Evolutionary conservation across 305 asterid genomes (phyloP).

Genomic region (Fraxinus sp.): DNA sequence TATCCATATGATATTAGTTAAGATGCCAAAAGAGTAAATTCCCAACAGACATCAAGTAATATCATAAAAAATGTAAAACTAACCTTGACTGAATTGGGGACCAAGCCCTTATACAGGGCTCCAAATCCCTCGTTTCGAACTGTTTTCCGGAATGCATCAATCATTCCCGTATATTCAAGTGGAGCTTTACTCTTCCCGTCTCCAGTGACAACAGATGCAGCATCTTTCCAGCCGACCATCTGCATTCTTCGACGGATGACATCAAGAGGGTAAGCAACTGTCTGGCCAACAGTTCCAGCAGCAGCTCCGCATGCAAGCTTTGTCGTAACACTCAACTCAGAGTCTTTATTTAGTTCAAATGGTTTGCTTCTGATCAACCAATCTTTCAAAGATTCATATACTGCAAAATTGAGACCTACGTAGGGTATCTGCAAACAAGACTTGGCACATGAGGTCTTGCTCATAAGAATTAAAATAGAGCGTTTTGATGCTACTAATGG

Average conservation of each 20-base stretch:
- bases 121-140: slow-evolving; percentile 75
- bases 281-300: slow-evolving; percentile 94
- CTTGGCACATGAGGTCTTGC: not conserved
- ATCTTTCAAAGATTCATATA: slow-evolving; percentile 88
- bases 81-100: slow-evolving; percentile 94
- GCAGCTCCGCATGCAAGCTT: slow-evolving; percentile 91
- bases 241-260: slow-evolving; percentile 95
- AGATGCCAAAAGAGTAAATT: not conserved
- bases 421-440: slow-evolving; percentile 69
- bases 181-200: slow-evolving; percentile 66
- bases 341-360: slow-evolving; percentile 61
- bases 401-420: slow-evolving; percentile 93
- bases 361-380: slow-evolving; percentile 66
- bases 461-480: not conserved
- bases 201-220: slow-evolving; percentile 69
- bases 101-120: slow-evolving; percentile 89
- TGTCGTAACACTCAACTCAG: slow-evolving; percentile 73
- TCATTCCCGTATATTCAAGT: slow-evolving; percentile 77
- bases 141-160: slow-evolving; percentile 87
- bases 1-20: not conserved
- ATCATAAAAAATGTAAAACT: slow-evolving; percentile 23
- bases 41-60: not conserved
- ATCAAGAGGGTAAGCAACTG: slow-evolving; percentile 91
- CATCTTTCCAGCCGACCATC: slow-evolving; percentile 95
- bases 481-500: not conserved